Evolutionary conservation across 2,329 filamentous ascomycete species (phyloP), one percentile per base, ranked within the genome.

Genomic region (Periconia sp.): DNA sequence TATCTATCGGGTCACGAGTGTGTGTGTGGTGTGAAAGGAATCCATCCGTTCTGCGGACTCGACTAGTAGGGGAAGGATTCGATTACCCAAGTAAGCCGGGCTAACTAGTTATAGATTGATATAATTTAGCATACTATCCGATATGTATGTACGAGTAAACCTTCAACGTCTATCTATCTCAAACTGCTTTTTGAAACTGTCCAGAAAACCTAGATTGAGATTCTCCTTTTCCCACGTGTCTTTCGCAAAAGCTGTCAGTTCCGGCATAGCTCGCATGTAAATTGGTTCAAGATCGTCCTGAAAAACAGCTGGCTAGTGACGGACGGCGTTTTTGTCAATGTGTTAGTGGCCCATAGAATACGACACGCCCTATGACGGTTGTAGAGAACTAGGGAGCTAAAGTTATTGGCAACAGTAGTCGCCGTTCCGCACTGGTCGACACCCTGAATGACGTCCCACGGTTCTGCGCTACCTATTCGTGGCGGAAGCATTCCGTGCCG

Each of bases 171-270:
- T 8, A 27, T 27, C 23, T 3, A 27, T 27, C 23, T 3, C 23
- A 27, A 27, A 27, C 23, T 5, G 23, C 23, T 27, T 27, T 8
- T 27, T 27, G 23, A 27, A 27, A 27, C 11, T 37, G 6, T 37
- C 6, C 33, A 37, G 33, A 5, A 37, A 13, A 37, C 33, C 11
- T 5, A 37, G 33, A 37, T 13, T n/a, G 33, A 5, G 15, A 37
- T 14, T 11, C 33, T 11, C 11, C 33, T 37, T 44, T 44, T 6
- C 41, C 41, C 43, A 37, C 52, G 45, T 45, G 52, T 49, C 42
- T 19, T 19, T 55, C 50, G 54, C 54, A 56, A 53, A 50, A 47
- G n/a, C 44, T 56, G 17, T 50, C 54, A n/a, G 33, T 48, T 37
- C 35, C 27, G 23, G 54, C 40, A 30, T 47, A 53, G 50, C 14